Conservation (phyloP, 2,329 filamentous ascomycete genomes). For the Stromatinia cepivora region DNA sequence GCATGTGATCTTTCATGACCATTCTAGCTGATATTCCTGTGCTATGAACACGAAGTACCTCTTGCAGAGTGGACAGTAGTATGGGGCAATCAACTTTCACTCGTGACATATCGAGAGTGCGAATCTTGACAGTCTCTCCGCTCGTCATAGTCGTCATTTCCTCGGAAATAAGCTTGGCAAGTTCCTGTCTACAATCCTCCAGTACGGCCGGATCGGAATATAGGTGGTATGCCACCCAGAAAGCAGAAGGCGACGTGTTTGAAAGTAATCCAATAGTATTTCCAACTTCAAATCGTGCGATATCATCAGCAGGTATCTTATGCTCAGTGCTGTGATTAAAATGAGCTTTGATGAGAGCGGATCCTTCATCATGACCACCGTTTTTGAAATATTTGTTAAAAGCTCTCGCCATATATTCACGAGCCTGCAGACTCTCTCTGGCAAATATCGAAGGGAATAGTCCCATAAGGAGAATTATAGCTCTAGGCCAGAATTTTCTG, state of each 20-base stretch:
- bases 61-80: slow-evolving; percentile 45
- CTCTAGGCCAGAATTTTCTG: not conserved
- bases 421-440: slow-evolving; percentile 40
- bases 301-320: slow-evolving; percentile 42
- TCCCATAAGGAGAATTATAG: slow-evolving; percentile 16
- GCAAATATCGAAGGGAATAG: slow-evolving; percentile 23
- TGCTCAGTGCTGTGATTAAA: slow-evolving; percentile 40
- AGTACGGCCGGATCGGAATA: slow-evolving; percentile 41
- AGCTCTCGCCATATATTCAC: slow-evolving; percentile 41
- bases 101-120: not conserved
- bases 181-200: slow-evolving; percentile 35
- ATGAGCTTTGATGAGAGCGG: slow-evolving; percentile 43
- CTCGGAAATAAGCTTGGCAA: slow-evolving; percentile 1
- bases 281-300: slow-evolving; percentile 46
- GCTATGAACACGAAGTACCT: slow-evolving; percentile 45
- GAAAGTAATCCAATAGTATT: slow-evolving; percentile 45
- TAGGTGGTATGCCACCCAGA: slow-evolving; percentile 47
- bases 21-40: slow-evolving; percentile 43
- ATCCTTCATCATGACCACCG: slow-evolving; percentile 44
- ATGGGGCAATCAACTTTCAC: slow-evolving; percentile 40
- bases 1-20: slow-evolving; percentile 42
- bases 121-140: not conserved
- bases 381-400: slow-evolving; percentile 45
- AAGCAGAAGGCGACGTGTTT: slow-evolving; percentile 45
- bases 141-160: not conserved